Conservation (phyloP, 2,329 filamentous ascomycete species). For the Chaetoscypha palmicola region DNA sequence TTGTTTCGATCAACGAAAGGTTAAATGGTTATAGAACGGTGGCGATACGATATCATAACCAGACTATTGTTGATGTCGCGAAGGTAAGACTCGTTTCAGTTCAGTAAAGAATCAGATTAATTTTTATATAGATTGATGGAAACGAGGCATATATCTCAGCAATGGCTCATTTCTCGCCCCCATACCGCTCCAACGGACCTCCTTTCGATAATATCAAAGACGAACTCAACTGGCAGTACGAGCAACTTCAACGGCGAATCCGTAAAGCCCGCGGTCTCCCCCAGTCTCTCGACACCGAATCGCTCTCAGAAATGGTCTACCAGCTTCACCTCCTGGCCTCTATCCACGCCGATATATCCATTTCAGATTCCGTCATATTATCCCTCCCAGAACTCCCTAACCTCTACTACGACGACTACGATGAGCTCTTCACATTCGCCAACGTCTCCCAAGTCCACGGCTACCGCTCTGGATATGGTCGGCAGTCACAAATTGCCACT, state of each 20-base stretch:
- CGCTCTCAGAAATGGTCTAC: not conserved
- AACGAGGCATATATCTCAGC: slow-evolving; percentile 4
- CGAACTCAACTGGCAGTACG: slow-evolving; percentile 5
- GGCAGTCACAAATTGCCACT: slow-evolving; percentile 1
- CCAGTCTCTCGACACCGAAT: slow-evolving; percentile 8
- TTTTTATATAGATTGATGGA: slow-evolving; percentile 3
- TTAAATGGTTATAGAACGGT: slow-evolving; percentile 6
- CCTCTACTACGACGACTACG: slow-evolving; percentile 5
- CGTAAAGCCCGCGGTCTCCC: slow-evolving; percentile 11
- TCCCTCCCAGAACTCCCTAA: slow-evolving; percentile 6
- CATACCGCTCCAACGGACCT: slow-evolving; percentile 7
- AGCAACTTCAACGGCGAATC: slow-evolving; percentile 8
- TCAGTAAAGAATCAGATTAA: not conserved
- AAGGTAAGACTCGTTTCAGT: slow-evolving; percentile 3
- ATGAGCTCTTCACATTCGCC: slow-evolving; percentile 5
- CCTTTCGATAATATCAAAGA: slow-evolving; percentile 10
- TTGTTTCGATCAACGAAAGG: not conserved
- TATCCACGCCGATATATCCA: not conserved
- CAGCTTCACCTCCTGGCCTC: slow-evolving; percentile 1
- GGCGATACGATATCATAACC: slow-evolving; percentile 13
- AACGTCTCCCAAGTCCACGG: not conserved
- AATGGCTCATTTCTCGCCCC: slow-evolving; percentile 7
- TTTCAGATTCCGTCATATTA: not conserved
- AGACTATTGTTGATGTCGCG: slow-evolving; percentile 8
- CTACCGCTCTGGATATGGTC: not conserved